Evolutionary conservation across 306 rosid species (phyloP).

Genomic region (Castanea mollissima): DNA sequence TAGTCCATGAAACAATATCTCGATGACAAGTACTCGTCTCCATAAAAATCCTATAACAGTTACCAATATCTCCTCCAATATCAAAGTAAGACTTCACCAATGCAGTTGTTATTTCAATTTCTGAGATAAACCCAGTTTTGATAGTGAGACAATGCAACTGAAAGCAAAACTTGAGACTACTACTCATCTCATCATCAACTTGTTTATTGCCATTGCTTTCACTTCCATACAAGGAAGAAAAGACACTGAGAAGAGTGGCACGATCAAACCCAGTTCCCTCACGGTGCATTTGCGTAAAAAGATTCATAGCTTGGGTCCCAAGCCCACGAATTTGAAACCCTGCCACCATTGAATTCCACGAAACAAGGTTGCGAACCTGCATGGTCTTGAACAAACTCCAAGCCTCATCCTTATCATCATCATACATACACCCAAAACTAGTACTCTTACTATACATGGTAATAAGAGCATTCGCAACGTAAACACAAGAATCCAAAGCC

Average conservation of each 20-base stretch:
- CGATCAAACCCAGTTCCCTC: slow-evolving; percentile 65
- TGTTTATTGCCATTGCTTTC: slow-evolving; percentile 25
- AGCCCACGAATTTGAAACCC: slow-evolving; percentile 65
- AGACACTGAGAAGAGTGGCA: slow-evolving; percentile 57
- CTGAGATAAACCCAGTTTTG: slow-evolving; percentile 53
- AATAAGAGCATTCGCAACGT: slow-evolving; percentile 80
- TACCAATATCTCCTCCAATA: slow-evolving; percentile 53
- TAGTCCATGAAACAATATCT: slow-evolving; percentile 87
- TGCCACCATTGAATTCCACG: slow-evolving; percentile 93
- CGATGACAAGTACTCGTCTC: slow-evolving; percentile 44
- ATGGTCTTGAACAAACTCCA: slow-evolving; percentile 65
- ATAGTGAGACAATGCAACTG: slow-evolving; percentile 67
- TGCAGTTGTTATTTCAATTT: slow-evolving; percentile 69
- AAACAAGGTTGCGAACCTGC: slow-evolving; percentile 52
- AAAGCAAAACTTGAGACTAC: slow-evolving; percentile 40
- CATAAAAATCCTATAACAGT: slow-evolving; percentile 65
- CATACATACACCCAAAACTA: slow-evolving; percentile 24
- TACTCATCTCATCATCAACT: not conserved
- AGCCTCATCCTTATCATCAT: slow-evolving; percentile 41
- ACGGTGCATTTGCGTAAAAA: slow-evolving; percentile 58
- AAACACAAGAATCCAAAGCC: slow-evolving; percentile 57
- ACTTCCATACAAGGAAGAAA: slow-evolving; percentile 51
- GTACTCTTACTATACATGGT: slow-evolving; percentile 68
- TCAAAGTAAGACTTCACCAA: slow-evolving; percentile 66
- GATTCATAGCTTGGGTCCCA: slow-evolving; percentile 47